Evolutionary conservation across 169 alveolate species (phyloP), one percentile per base, ranked within the genome.

Genomic region (Condylostoma magnum): DNA sequence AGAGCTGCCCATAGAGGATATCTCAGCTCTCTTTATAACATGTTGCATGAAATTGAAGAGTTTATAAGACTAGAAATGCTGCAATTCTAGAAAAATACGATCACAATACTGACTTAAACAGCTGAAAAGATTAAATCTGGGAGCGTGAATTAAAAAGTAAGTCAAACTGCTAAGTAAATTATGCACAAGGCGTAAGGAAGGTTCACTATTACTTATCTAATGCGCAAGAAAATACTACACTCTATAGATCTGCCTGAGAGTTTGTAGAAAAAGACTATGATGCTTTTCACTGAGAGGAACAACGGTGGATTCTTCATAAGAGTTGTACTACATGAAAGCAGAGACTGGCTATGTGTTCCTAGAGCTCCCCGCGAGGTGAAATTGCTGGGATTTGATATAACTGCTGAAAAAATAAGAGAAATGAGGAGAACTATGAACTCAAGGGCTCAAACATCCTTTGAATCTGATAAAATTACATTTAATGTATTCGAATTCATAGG

Each of bases 401-500:
- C 43, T 20, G 36, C 36, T 41, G 76, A 67, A 28, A 67, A 67
- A 51, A 12, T 67, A 3, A 67, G 38, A 46, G 76, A 47, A 15
- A 67, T 67, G 76, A 67, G 76, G 36, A 46, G 76, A 28, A 67
- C 76, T 22, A 50, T 50, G 65, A 50, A 50, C 52, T 67, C 41
- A 15, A 67, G 65, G 34, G 76, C 76, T n/a, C 46, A 67, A 36
- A 67, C 76, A 12, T 47, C 65, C 3, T 67, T 67, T 67, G 52
- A 20, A 2, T 48, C 46, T 28, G 76, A 53, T 2, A 67, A 50
- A 67, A 31, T 67, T 4, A 50, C 50, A 4, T 67, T 67, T 34
- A 50, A 67, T 27, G 76, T 67, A 12, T 50, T 50, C 41, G 34
- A 50, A 20, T 36, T 67, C 18, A 65, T 67, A 2, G 50, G 73